Evolutionary conservation across 2,329 filamentous ascomycete species (phyloP), one percentile per base, ranked within the genome.

Genomic region (Aspergillus sclerotialis): DNA sequence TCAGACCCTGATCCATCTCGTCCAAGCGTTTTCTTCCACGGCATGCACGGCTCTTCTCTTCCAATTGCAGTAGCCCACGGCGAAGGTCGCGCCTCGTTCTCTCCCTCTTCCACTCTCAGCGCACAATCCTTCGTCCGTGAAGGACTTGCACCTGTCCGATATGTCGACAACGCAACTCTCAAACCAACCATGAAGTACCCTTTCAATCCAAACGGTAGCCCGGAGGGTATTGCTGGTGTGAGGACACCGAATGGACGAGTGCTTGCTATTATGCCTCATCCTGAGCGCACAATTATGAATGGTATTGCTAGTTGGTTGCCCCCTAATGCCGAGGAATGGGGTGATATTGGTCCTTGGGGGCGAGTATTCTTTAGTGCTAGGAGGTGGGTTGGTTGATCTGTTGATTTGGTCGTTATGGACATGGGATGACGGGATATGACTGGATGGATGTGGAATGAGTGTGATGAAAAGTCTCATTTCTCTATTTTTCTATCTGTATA

Each of bases 11-110:
- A 67, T 43, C 64, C 66, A 9, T 60, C 66, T 2, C 37, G 52
- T 4, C 77, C 80, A 3, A 83, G 78, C n/a, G 83, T 95, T 38
- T 96, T 96, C 73, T 73, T 95, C 44, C 75, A 90, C 60, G 86
- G 84, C 52, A 94, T 96, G 89, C 65, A 77, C 47, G 84, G 84
- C 36, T 85, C 83, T 4, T 75, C 76, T 2, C 71, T 96, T 5
- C 89, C 89, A 19, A 92, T 95, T 42, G 85, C 81, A 14, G 84
- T 90, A 11, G 88, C 88, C 0, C 89, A 96, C 64, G 89, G 88
- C 31, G 90, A 98, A 63, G 92, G 92, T 10, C 78, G 86, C 19
- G 92, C 90, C 10, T 68, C 70, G 6, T 89, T 89, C 58, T 58
- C 68, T 2, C 69, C 69, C n/a, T 65, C 69, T 8, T 67, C 70